A percentile compares a stretch with the other conserved stretches of the same genome.
phyloP scores from a whole-genome alignment of 2,329 filamentous ascomycete species.

The Xylariaceae sp. region DNA sequence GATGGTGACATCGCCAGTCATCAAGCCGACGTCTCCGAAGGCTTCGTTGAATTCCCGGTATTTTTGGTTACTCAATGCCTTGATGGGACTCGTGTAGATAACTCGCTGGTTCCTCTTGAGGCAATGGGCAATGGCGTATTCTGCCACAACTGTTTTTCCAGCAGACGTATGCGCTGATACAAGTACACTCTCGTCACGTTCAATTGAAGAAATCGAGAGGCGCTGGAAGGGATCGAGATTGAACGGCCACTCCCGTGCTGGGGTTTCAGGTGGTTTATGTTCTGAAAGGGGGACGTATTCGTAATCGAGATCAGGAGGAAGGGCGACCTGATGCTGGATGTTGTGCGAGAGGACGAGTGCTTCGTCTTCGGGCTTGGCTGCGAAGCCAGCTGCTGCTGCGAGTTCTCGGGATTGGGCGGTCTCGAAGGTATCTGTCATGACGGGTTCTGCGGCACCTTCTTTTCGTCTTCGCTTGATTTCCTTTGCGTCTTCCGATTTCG shows the following conservation, averaged over 20 bases:
- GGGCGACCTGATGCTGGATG: conserved; percentile 94
- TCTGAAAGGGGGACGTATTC: conserved; percentile 92
- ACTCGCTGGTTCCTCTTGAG: conserved; percentile 96
- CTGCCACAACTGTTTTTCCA: conserved; percentile 96
- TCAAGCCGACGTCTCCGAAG: conserved; percentile 94
- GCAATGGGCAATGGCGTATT: conserved; percentile 97
- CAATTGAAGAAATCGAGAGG: conserved; percentile 88
- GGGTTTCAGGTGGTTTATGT: conserved; percentile 84
- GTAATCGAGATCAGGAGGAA: conserved; percentile 91
- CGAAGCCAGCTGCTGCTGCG: conserved; percentile 68
- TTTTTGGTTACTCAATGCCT: conserved; percentile 97
- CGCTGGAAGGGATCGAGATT: conserved; percentile 97
- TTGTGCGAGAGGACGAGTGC: conserved; percentile 87
- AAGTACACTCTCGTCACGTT: conserved; percentile 91
- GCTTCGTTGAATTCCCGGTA: conserved; percentile 94
- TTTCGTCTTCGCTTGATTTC: conserved; percentile 61
- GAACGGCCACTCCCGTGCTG: conserved; percentile 81
- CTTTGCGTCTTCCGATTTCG: conserved; percentile 40
- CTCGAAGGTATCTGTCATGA: conserved; percentile 90
- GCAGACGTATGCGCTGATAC: conserved; percentile 97
- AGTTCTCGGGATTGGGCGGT: conserved; percentile 92
- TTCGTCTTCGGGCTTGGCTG: conserved; percentile 52
- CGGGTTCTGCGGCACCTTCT: conserved; percentile 66
- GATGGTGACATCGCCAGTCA: conserved; percentile 99
- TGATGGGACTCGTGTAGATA: conserved; percentile 99